These are phyloP conservation scores for Camptophora hylomeconis DNA, from an alignment of 2,329 filamentous ascomycete species.

Conservation along the genomic window DNA sequence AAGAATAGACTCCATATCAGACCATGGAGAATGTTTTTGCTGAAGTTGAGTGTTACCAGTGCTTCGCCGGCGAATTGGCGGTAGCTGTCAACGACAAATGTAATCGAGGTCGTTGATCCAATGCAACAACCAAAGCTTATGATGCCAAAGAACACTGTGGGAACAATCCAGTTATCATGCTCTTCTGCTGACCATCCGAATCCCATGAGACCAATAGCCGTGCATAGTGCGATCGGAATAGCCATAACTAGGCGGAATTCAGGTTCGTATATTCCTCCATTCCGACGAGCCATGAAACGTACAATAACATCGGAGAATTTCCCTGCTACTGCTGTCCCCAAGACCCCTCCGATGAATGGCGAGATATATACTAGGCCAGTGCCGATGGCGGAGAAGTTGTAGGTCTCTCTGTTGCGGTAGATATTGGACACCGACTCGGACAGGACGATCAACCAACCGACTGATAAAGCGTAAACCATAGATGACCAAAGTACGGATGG, in stretches of 20 bases:
- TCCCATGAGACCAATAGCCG: conserved; percentile 77
- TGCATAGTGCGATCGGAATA: conserved; percentile 62
- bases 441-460: conserved; percentile 92
- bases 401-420: conserved; percentile 54
- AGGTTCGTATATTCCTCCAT: conserved; percentile 89
- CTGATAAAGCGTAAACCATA: conserved; percentile 69
- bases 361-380: conserved; percentile 81
- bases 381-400: conserved; percentile 70
- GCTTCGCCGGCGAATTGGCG: conserved; percentile 88
- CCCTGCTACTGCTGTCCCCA: conserved; percentile 86
- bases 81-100: conserved; percentile 88
- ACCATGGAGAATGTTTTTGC: conserved; percentile 87
- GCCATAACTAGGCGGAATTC: conserved; percentile 89
- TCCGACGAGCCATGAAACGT: conserved; percentile 64
- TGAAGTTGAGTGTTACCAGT: conserved; percentile 84
- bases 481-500: conserved; percentile 83
- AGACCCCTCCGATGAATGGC: conserved; percentile 74
- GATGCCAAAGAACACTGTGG: conserved; percentile 83
- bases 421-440: conserved; percentile 77
- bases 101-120: conserved; percentile 82
- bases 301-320: conserved; percentile 79
- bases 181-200: conserved; percentile 85
- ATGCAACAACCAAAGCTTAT: conserved; percentile 86
- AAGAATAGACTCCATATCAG: conserved; percentile 83
- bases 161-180: conserved; percentile 73